A percentile compares a stretch with the other conserved stretches of the same genome.
Evolutionary conservation across 805 yeast species (phyloP).

Genomic region (Candida argentea): DNA sequence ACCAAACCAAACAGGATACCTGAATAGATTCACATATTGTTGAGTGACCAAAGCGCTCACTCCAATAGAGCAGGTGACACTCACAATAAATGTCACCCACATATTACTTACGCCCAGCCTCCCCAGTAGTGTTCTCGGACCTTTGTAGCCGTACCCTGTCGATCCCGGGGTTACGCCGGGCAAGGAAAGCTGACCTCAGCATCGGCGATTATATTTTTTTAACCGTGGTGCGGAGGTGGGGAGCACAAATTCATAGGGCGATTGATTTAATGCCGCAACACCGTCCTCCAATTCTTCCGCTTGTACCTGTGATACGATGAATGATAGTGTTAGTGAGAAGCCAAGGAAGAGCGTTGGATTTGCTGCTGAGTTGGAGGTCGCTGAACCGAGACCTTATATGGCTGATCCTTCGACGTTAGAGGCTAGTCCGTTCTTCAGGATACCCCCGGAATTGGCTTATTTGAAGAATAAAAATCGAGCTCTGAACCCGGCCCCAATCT

Average conservation of each 20-base stretch:
- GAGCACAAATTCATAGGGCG: no score
- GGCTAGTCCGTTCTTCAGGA: conserved; percentile 26
- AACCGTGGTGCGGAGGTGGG: background rate
- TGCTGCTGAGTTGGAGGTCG: no score
- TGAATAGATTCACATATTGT: conserved; percentile 20
- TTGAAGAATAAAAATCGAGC: conserved; percentile 17
- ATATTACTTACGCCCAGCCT: conserved; percentile 1
- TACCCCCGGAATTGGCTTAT: conserved; percentile 33
- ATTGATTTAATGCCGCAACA: no score
- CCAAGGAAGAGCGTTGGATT: conserved; percentile 24
- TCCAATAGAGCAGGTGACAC: conserved; percentile 18
- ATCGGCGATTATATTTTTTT: no score
- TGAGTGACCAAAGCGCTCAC: conserved; percentile 23
- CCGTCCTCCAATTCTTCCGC: no score
- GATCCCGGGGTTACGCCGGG: no score
- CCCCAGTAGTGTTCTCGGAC: background rate
- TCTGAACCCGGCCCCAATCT: conserved; percentile 18
- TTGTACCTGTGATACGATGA: background rate
- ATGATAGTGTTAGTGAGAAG: conserved; percentile 2
- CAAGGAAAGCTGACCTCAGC: no score
- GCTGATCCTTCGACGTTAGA: no score
- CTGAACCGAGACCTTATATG: no score
- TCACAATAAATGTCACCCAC: conserved; percentile 16
- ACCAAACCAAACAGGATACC: conserved; percentile 31
- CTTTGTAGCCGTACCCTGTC: background rate